Conservation (phyloP, 2,329 filamentous ascomycete genomes). For the Trichoderma guizhouense region DNA sequence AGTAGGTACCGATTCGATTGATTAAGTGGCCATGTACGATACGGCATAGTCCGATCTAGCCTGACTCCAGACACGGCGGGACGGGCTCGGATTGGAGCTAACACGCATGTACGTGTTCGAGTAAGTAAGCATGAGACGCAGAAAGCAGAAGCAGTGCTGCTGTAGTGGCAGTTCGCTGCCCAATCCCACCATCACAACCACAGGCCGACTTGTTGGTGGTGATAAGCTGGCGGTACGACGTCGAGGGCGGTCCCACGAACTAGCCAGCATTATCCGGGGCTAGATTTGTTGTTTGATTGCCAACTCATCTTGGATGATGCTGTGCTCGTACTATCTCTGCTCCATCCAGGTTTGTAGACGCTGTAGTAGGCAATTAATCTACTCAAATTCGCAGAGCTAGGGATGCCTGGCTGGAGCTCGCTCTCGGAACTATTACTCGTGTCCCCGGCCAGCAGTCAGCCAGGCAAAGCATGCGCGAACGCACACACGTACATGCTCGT, state of each 20-base stretch:
- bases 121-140: not conserved
- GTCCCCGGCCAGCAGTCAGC: not conserved
- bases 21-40: constrained; percentile 14
- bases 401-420: constrained; percentile 3
- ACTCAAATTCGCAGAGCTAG: not conserved
- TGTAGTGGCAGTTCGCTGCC: not conserved
- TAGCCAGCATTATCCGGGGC: not conserved
- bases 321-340: not conserved
- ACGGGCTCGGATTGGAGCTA: not conserved
- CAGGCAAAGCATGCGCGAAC: not conserved
- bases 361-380: not conserved
- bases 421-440: not conserved
- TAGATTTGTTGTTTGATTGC: not conserved
- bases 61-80: not conserved
- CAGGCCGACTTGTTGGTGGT: not conserved
- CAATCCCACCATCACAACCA: constrained; percentile 3
- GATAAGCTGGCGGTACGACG: not conserved
- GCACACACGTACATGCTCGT: not conserved
- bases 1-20: constrained; percentile 8
- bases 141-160: not conserved
- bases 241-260: not conserved
- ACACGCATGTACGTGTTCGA: not conserved
- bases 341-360: not conserved
- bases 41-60: constrained; percentile 13
- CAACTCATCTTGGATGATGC: not conserved